Evolutionary conservation across 2,329 filamentous ascomycete species (phyloP).

Genomic region (Fusarium liriodendri): DNA sequence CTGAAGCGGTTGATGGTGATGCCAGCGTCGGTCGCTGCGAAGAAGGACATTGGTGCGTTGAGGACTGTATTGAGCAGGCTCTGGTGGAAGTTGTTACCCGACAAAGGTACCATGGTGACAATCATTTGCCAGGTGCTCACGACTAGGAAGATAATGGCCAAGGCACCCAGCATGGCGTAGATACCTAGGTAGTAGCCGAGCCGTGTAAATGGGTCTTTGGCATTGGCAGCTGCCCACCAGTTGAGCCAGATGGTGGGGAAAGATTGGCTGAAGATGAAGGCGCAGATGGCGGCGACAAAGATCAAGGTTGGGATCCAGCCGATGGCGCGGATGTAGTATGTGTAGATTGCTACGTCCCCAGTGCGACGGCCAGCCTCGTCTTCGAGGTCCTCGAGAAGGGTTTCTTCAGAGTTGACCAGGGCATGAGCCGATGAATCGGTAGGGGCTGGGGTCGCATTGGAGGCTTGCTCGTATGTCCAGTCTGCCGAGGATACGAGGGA

Average conservation of each 20-base stretch:
- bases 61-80: conserved; percentile 38
- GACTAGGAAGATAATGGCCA: conserved; percentile 32
- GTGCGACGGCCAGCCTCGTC: conserved; percentile 25
- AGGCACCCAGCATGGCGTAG: conserved; percentile 33
- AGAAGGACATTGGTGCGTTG: conserved; percentile 50
- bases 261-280: conserved; percentile 39
- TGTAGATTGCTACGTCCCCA: conserved; percentile 34
- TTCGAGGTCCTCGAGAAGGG: conserved; percentile 6
- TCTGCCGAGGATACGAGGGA: not conserved
- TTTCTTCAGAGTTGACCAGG: not conserved
- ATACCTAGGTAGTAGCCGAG: conserved; percentile 39
- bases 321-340: conserved; percentile 43
- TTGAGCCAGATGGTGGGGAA: conserved; percentile 45
- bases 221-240: conserved; percentile 42
- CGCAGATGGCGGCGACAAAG: conserved; percentile 36
- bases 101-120: conserved; percentile 41
- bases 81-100: conserved; percentile 36
- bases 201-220: conserved; percentile 17
- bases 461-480: not conserved
- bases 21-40: conserved; percentile 49
- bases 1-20: conserved; percentile 53
- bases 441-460: not conserved
- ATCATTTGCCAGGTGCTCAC: conserved; percentile 41
- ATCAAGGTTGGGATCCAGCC: conserved; percentile 40
- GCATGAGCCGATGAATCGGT: not conserved